Conservation (phyloP, 106 monocot species). For the Apostasia ramifera region DNA sequence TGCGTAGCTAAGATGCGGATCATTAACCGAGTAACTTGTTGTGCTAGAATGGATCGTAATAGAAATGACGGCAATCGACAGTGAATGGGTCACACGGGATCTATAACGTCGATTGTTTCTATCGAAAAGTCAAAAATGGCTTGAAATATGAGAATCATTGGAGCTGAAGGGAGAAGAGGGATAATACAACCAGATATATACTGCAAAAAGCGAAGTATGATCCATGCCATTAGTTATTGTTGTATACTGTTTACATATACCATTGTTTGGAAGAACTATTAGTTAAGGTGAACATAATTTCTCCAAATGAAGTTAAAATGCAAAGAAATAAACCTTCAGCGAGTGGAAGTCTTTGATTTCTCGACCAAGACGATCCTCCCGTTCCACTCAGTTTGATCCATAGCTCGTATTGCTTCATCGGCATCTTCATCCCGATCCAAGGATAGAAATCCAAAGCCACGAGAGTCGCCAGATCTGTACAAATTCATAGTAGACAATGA, state of each 20-base stretch:
- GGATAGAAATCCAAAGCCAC: conserved; percentile 67
- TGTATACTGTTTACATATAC: conserved; percentile 4
- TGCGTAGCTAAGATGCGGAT: too few species aligned
- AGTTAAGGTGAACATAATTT: neutral
- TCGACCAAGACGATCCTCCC: conserved; percentile 59
- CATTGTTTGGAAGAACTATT: conserved; percentile 14
- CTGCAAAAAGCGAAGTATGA: too few species aligned
- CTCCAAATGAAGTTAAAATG: neutral
- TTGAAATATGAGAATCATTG: too few species aligned
- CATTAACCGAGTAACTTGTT: too few species aligned
- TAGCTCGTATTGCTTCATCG: conserved; percentile 65
- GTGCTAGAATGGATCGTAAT: too few species aligned
- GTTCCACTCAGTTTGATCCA: conserved; percentile 72
- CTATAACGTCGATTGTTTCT: too few species aligned
- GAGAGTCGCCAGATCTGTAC: conserved; percentile 56
- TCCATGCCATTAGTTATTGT: neutral
- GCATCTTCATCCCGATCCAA: conserved; percentile 73
- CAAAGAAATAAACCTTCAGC: conserved; percentile 19
- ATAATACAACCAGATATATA: neutral
- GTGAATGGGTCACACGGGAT: too few species aligned
- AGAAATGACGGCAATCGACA: too few species aligned
- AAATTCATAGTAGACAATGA: neutral
- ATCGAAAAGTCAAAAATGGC: too few species aligned
- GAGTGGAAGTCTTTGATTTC: conserved; percentile 53
- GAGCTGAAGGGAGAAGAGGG: neutral